Base-by-base conservation (phyloP, 2,329 filamentous ascomycete species). In the Stemphylium lycopersici region DNA sequence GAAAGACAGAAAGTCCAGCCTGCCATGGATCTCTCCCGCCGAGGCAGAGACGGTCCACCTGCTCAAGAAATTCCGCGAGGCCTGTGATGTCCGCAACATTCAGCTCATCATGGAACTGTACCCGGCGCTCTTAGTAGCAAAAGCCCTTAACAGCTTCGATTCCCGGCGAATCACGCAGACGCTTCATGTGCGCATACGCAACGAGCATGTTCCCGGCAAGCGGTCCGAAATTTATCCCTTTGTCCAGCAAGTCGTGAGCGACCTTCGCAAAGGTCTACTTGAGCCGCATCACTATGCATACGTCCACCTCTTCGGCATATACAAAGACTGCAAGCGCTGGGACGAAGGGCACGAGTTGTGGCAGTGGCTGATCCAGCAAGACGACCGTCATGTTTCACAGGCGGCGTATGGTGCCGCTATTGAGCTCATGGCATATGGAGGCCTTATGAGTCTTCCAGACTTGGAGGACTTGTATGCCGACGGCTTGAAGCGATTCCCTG, bases 391-490 rank as follows among this genome's bases (percentile, higher is more conserved):
- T 44, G 72, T 80, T 8, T 75, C 77, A 46, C 64, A 71, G 13
- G 66, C 72, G 4, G 77, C 80, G 0, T 83, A 83, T 55, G 81
- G 80, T 5, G 76, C 76, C 6, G 80, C 79, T 1, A 81, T 84
- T 26, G 79, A 83, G 57, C 65, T 81, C 36, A 66, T 81, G 46
- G 77, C 79, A 10, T 73, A 75, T 12, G 72, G 77, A 44, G 75
- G 77, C 11, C 48, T 61, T n/a, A 66, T 68, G 44, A 59, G 62
- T 3, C 69, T 83, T 0, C 56, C 68, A 10, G 73, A 78, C 4
- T 66, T 83, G 15, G 81, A 84, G 56, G 60, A 65, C 1, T 54
- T 83, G 12, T 83, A 80, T 58, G 49, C 65, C 4, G 61, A 78
- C 24, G 81, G 76, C 3, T 65, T 84, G 32, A 71, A 74, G 46